Percentiles rank a stretch among this genome's conserved stretches.
Conservation (phyloP, 176 grass and related monocot species). For the Sorghum bicolor region DNA sequence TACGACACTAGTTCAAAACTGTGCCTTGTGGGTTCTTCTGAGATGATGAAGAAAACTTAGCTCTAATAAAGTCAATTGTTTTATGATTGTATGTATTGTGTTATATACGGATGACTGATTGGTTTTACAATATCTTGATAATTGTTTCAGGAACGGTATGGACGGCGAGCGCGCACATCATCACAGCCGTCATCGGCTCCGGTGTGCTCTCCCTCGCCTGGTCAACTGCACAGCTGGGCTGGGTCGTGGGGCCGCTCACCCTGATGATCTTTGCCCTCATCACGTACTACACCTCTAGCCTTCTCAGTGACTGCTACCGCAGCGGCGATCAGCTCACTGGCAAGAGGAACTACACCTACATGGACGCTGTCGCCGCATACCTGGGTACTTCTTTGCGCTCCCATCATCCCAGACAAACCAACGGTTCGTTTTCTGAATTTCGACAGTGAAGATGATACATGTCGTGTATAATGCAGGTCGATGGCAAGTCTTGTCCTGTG, state of each 20-base stretch:
- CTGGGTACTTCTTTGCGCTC: slow-evolving; percentile 34
- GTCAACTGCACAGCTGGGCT: slow-evolving; percentile 84
- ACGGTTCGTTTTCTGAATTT: slow-evolving; percentile 18
- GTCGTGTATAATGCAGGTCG: slow-evolving; percentile 42
- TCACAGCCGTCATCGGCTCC: slow-evolving; percentile 93
- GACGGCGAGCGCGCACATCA: slow-evolving; percentile 91
- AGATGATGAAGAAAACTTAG: neutral
- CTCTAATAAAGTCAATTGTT: neutral
- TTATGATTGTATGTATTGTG: neutral
- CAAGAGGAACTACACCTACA: slow-evolving; percentile 84
- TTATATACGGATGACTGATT: neutral
- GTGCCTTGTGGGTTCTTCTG: too few relatives aligned
- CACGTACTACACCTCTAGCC: slow-evolving; percentile 84
- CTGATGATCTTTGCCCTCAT: slow-evolving; percentile 63
- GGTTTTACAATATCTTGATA: neutral
- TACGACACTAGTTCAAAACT: too few relatives aligned
- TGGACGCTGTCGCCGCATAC: slow-evolving; percentile 70
- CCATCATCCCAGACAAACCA: neutral
- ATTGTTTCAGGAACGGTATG: slow-evolving; percentile 61
- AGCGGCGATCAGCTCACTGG: slow-evolving; percentile 45
- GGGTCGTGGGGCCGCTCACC: slow-evolving; percentile 58
- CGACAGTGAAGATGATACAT: neutral
- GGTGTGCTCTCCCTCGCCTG: slow-evolving; percentile 89
- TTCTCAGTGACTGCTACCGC: slow-evolving; percentile 88
- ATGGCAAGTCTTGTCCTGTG: slow-evolving; percentile 62